Evolutionary conservation across 768 basidiomycete genomes (phyloP).

Genomic region (Panaeolus cyanescens): DNA sequence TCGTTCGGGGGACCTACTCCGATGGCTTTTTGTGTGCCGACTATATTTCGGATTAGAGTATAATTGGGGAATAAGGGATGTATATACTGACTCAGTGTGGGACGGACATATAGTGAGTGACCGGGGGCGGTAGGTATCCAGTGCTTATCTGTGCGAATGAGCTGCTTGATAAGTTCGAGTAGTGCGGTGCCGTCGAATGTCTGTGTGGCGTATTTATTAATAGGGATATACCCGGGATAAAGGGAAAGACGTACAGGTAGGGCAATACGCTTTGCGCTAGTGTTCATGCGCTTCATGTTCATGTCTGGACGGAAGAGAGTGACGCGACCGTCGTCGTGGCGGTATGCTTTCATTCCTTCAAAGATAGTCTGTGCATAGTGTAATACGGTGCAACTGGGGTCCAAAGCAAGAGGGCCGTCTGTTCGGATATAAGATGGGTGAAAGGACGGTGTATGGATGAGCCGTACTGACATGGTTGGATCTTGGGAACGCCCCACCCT

Average conservation of each 20-base stretch:
- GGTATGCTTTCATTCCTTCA: constrained; percentile 95
- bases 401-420: constrained; percentile 75
- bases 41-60: constrained; percentile 42
- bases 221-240: background rate
- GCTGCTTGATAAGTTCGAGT: constrained; percentile 80
- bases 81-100: constrained; percentile 57
- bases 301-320: constrained; percentile 92
- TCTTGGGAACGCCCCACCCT: constrained; percentile 85
- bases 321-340: constrained; percentile 68
- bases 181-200: constrained; percentile 78
- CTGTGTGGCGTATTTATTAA: constrained; percentile 35
- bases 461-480: constrained; percentile 73
- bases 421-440: background rate
- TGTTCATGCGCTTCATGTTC: constrained; percentile 98
- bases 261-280: constrained; percentile 74
- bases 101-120: constrained; percentile 90
- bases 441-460: constrained; percentile 7
- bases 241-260: constrained; percentile 57
- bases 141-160: constrained; percentile 78
- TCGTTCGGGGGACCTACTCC: constrained; percentile 77
- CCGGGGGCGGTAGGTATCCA: constrained; percentile 92
- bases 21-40: constrained; percentile 73
- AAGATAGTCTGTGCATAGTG: constrained; percentile 94
- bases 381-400: constrained; percentile 80
- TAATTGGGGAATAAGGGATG: background rate